Conservation (phyloP, 2,329 filamentous ascomycete genomes). For the Parafenestella ontariensis region DNA sequence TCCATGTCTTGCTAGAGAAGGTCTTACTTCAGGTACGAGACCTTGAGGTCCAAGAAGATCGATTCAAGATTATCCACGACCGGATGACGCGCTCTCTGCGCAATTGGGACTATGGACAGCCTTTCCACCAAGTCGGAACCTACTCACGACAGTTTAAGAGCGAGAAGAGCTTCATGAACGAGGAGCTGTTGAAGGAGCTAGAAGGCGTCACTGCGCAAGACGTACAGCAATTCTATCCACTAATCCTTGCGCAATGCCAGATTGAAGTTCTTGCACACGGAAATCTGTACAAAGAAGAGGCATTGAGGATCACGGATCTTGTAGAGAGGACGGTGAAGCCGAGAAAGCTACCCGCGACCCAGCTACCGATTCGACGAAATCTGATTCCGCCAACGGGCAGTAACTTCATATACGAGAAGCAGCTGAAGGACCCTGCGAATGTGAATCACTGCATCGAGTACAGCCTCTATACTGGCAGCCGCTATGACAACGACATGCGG, state of each 20-base stretch:
- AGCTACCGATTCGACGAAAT: slow-evolving; percentile 81
- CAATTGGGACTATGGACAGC: slow-evolving; percentile 87
- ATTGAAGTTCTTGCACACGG: slow-evolving; percentile 90
- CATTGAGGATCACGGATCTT: slow-evolving; percentile 81
- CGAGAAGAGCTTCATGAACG: slow-evolving; percentile 78
- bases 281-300: slow-evolving; percentile 94
- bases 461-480: slow-evolving; percentile 52
- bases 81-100: slow-evolving; percentile 76
- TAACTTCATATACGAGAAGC: slow-evolving; percentile 83
- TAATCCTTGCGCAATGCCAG: slow-evolving; percentile 81
- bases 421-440: slow-evolving; percentile 84
- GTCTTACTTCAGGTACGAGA: slow-evolving; percentile 85
- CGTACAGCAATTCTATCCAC: slow-evolving; percentile 77
- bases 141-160: slow-evolving; percentile 81
- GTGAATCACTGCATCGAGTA: slow-evolving; percentile 67
- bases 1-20: slow-evolving; percentile 87
- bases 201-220: slow-evolving; percentile 76
- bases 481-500: slow-evolving; percentile 69
- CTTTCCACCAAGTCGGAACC: slow-evolving; percentile 86
- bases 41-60: slow-evolving; percentile 81
- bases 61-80: slow-evolving; percentile 92
- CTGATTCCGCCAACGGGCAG: slow-evolving; percentile 79
- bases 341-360: slow-evolving; percentile 72
- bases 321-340: slow-evolving; percentile 80
- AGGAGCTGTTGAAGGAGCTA: slow-evolving; percentile 80